phyloP scores from a whole-genome alignment of 345 rosid species.

The Noccaea caerulescens region DNA sequence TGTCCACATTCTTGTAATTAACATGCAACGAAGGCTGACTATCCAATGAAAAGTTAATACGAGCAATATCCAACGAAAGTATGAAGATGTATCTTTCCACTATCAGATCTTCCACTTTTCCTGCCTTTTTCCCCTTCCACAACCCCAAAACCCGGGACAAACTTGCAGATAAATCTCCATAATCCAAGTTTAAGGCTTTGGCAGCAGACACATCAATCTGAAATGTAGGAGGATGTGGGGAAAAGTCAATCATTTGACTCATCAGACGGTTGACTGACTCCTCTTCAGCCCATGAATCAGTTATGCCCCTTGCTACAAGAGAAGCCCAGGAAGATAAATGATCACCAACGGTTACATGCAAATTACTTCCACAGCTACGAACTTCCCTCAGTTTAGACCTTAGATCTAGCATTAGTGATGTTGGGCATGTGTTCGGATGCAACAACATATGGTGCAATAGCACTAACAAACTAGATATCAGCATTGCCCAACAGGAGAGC shows the following conservation, averaged over 20 bases:
- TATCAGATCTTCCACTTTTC: constrained; percentile 72
- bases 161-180: constrained; percentile 54
- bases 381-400: constrained; percentile 80
- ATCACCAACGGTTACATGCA: constrained; percentile 50
- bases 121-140: constrained; percentile 80
- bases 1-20: constrained; percentile 51
- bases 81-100: constrained; percentile 86
- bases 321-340: constrained; percentile 75
- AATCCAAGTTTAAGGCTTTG: constrained; percentile 56
- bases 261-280: constrained; percentile 62
- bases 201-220: constrained; percentile 54
- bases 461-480: constrained; percentile 83
- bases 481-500: constrained; percentile 84
- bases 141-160: constrained; percentile 69
- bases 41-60: constrained; percentile 44
- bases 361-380: constrained; percentile 50
- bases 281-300: constrained; percentile 61
- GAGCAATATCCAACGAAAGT: constrained; percentile 83
- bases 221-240: constrained; percentile 61
- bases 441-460: constrained; percentile 82
- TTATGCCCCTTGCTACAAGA: constrained; percentile 54
- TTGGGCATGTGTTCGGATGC: constrained; percentile 70
- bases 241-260: constrained; percentile 71
- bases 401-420: constrained; percentile 68
- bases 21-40: constrained; percentile 49